A percentile compares a stretch with the other conserved stretches of the same genome.
phyloP scores from a whole-genome alignment of 2,329 filamentous ascomycete species.

The Aspergillus cejpii region DNA sequence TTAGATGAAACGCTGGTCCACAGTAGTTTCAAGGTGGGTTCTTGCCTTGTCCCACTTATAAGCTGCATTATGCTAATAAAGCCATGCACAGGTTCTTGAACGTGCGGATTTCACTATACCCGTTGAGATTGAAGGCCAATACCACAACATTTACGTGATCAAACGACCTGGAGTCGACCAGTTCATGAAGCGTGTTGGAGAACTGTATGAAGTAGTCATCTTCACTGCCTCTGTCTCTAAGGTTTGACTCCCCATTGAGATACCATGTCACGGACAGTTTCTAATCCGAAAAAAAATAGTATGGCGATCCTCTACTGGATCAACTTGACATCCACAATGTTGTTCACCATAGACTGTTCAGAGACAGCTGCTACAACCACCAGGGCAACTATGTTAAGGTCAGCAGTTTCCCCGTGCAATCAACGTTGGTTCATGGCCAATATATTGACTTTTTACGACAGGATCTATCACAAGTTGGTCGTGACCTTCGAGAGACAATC shows the following conservation, averaged over 20 bases:
- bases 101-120: slow-evolving; percentile 99
- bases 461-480: slow-evolving; percentile 92
- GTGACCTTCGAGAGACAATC: slow-evolving; percentile 93
- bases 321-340: slow-evolving; percentile 96
- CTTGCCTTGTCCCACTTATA: background rate
- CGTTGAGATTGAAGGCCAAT: slow-evolving; percentile 97
- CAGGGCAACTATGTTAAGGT: slow-evolving; percentile 98
- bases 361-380: slow-evolving; percentile 98
- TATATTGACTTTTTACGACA: slow-evolving; percentile 26
- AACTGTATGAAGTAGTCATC: slow-evolving; percentile 96
- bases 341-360: slow-evolving; percentile 90
- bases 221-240: slow-evolving; percentile 98
- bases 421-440: background rate
- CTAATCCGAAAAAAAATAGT: slow-evolving; percentile 48
- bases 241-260: slow-evolving; percentile 45
- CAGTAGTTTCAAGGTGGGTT: slow-evolving; percentile 89
- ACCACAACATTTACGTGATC: slow-evolving; percentile 99
- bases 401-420: slow-evolving; percentile 7
- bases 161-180: slow-evolving; percentile 97
- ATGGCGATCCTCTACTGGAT: slow-evolving; percentile 90
- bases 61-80: slow-evolving; percentile 3
- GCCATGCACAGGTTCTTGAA: slow-evolving; percentile 68
- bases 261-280: background rate
- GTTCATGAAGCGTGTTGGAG: slow-evolving; percentile 97
- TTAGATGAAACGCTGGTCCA: slow-evolving; percentile 95